These are phyloP conservation scores for Colletotrichum zoysiae DNA, from an alignment of 2,329 filamentous ascomycete species.

Conservation along the genomic window DNA sequence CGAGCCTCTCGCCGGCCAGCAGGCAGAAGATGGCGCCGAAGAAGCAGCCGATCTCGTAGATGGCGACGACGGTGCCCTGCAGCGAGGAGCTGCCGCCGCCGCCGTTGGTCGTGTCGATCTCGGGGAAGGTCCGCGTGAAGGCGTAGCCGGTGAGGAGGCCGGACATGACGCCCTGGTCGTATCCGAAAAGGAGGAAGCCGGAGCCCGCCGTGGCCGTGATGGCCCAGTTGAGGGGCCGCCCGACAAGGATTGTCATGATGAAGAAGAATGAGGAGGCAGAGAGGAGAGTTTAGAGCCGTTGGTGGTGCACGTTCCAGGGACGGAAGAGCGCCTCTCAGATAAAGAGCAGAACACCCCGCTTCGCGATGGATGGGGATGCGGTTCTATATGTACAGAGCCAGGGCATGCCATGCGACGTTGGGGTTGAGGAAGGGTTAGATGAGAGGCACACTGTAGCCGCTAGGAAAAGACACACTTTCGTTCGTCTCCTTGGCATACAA, in stretches of 20 bases:
- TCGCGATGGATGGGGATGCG: constrained; percentile 14
- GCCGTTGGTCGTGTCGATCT: constrained; percentile 51
- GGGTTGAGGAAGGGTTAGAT: constrained; percentile 12
- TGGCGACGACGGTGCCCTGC: constrained; percentile 59
- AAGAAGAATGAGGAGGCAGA: neutral
- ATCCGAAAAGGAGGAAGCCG: constrained; percentile 51
- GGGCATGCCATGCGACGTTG: constrained; percentile 18
- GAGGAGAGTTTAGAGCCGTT: neutral
- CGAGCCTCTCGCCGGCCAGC: constrained; percentile 58
- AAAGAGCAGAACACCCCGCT: neutral
- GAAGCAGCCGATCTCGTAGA: constrained; percentile 64
- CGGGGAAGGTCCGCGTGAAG: constrained; percentile 50
- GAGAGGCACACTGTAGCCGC: constrained; percentile 2
- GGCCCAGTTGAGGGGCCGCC: constrained; percentile 54
- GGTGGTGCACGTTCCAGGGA: neutral
- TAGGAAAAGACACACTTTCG: neutral
- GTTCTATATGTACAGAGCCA: constrained; percentile 24
- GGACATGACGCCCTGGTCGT: constrained; percentile 47
- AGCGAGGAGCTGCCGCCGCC: constrained; percentile 55
- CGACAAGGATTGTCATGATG: constrained; percentile 46
- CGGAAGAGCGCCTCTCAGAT: neutral
- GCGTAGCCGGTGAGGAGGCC: constrained; percentile 51
- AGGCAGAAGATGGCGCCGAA: constrained; percentile 57
- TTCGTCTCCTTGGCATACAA: constrained; percentile 9
- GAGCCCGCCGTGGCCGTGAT: constrained; percentile 52